Evolutionary conservation across 2,329 filamentous ascomycete species (phyloP).

Genomic region (Xylaria arbuscula): DNA sequence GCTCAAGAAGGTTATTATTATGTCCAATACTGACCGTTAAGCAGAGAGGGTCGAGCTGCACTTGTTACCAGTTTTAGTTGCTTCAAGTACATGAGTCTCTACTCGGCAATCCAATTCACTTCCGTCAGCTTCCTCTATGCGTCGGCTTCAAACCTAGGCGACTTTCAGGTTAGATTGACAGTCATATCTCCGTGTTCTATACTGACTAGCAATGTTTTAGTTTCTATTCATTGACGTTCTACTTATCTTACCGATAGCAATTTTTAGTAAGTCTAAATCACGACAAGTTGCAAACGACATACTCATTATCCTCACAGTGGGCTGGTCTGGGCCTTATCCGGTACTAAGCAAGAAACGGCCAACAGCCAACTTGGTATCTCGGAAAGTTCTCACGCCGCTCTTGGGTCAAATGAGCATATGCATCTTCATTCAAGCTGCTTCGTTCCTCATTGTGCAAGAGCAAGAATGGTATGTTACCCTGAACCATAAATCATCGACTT

Average conservation of each 20-base stretch:
- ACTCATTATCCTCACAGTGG: constrained; percentile 66
- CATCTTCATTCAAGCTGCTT: constrained; percentile 78
- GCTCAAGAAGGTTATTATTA: background rate
- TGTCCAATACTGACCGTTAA: constrained; percentile 28
- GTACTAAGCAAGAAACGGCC: constrained; percentile 84
- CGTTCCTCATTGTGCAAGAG: constrained; percentile 77
- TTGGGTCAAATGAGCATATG: constrained; percentile 89
- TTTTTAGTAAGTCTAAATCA: constrained; percentile 76
- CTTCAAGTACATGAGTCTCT: constrained; percentile 99
- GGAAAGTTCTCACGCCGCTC: constrained; percentile 90
- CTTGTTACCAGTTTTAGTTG: constrained; percentile 99
- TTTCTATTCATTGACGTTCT: constrained; percentile 95
- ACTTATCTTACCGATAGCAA: constrained; percentile 93
- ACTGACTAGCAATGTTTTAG: constrained; percentile 50
- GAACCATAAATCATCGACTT: background rate
- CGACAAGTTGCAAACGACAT: constrained; percentile 20
- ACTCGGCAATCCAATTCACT: constrained; percentile 99
- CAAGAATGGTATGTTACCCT: constrained; percentile 75
- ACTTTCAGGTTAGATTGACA: constrained; percentile 76
- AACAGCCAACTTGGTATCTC: constrained; percentile 89
- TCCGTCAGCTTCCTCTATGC: constrained; percentile 97
- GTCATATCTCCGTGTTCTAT: background rate
- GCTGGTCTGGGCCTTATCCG: constrained; percentile 89
- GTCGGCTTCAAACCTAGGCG: constrained; percentile 91
- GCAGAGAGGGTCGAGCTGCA: constrained; percentile 88